Percentiles rank a stretch among this genome's conserved stretches.
phyloP scores from a whole-genome alignment of 192 early-diverging fungal species.

The Coemansia sp. region DNA sequence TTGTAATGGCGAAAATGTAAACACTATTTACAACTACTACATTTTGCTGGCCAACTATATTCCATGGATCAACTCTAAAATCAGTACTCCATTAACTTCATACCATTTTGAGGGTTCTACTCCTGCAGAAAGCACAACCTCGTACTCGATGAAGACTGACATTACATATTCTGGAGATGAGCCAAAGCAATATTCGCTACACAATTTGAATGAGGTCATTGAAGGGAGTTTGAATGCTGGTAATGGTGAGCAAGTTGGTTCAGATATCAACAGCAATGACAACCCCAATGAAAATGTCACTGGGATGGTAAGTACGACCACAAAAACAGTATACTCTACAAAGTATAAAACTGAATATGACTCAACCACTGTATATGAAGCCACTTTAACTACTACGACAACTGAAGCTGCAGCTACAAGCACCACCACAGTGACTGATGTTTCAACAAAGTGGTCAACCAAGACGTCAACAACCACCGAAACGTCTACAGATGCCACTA shows the following conservation, averaged over 20 bases:
- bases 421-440: background rate
- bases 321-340: background rate
- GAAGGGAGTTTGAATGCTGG: background rate
- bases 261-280: background rate
- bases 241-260: background rate
- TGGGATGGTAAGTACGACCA: background rate
- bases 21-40: constrained; percentile 30
- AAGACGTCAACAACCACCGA: background rate
- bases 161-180: constrained; percentile 3
- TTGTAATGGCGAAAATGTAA: background rate
- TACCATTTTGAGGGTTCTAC: background rate
- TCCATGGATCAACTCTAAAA: constrained; percentile 11
- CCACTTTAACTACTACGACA: background rate
- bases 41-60: constrained; percentile 32
- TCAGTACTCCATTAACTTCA: background rate
- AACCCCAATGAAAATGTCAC: background rate
- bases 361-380: background rate
- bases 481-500: background rate
- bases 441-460: background rate
- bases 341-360: constrained; percentile 4
- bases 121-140: background rate
- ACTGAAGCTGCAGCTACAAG: background rate
- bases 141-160: background rate
- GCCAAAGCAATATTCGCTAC: constrained; percentile 2
- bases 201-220: background rate